Base-by-base conservation (phyloP, 495 filamentous ascomycete genomes). In the Aspergillus asperescens region DNA sequence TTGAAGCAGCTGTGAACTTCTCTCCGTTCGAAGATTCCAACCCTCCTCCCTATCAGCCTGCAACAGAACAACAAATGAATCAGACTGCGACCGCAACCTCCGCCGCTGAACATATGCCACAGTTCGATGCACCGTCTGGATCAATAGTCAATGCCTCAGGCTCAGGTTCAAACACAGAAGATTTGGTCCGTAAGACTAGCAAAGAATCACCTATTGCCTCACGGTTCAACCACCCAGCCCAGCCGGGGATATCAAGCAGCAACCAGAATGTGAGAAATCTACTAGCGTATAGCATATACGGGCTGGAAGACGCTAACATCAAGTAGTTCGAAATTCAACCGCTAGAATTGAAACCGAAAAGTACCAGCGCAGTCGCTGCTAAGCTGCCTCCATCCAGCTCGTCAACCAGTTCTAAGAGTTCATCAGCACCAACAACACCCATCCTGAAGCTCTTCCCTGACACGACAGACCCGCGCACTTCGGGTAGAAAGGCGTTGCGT, bases 391-490 rank as follows among this genome's bases (percentile, higher is more conserved):
- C 20, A 37, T 20, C 34, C 16, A 52, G 47, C 52, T 32, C 39
- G 29, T 9, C 55, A 52, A 27, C 20, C 43, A 31, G 23, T 53
- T 43, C 56, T 48, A 40, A 60, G 42, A 35, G 35, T 46, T 2
- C 32, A 29, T 37, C 49, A 22, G 29, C 53, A 47, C 43, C 56
- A 16, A 29, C 62, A 1, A 53, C 62, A n/a, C 64, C 55, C 2
- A 48, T 65, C 0, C 48, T 74, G 48, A 74, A 72, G 35, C 61
- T 74, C 12, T 74, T 74, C 48, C 71, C 71, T 23, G 62, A 69
- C 46, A 59, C 69, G 4, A 55, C 62, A 34, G 62, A 69, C 6
- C 62, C 68, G n/a, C 67, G 67, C 9, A 53, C 62, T 7, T 67
- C 69, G 4, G 71, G 65, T 38, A 67, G 55, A 29, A 59, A 48